These are phyloP conservation scores for Ramularia endophylla DNA, from an alignment of 2,329 filamentous ascomycete genomes.

Conservation along the genomic window DNA sequence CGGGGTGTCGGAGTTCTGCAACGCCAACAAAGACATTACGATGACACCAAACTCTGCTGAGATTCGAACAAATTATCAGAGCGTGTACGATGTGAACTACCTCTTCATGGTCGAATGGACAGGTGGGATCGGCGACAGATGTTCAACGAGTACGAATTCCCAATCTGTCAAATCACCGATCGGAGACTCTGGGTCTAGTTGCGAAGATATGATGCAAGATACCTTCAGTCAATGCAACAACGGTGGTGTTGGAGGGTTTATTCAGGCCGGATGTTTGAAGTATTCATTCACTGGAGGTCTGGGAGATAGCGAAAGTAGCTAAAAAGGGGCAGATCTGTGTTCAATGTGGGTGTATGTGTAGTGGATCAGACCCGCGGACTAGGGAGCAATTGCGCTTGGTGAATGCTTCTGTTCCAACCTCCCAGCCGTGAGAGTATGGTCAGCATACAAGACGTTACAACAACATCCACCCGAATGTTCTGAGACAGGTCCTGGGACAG, in stretches of 20 bases:
- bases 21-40: conserved; percentile 1
- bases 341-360: too few species aligned
- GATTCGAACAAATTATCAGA: not conserved
- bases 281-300: conserved; percentile 1
- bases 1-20: not conserved
- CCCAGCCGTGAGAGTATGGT: too few species aligned
- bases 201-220: not conserved
- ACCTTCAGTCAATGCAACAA: conserved; percentile 1
- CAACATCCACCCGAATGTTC: too few species aligned
- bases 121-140: too few species aligned
- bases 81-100: conserved; percentile 1
- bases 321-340: too few species aligned
- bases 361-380: too few species aligned
- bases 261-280: conserved; percentile 5
- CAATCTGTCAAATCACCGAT: not conserved
- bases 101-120: not conserved
- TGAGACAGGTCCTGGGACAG: too few species aligned
- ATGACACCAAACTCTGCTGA: not conserved
- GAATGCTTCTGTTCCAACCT: too few species aligned
- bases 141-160: too few species aligned
- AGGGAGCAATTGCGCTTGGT: too few species aligned
- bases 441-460: too few species aligned
- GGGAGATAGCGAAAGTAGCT: too few species aligned
- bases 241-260: conserved; percentile 4
- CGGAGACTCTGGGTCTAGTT: conserved; percentile 2